Evolutionary conservation across 1,139 yeast species (phyloP).

Genomic region (Lizanozyma gosingica): DNA sequence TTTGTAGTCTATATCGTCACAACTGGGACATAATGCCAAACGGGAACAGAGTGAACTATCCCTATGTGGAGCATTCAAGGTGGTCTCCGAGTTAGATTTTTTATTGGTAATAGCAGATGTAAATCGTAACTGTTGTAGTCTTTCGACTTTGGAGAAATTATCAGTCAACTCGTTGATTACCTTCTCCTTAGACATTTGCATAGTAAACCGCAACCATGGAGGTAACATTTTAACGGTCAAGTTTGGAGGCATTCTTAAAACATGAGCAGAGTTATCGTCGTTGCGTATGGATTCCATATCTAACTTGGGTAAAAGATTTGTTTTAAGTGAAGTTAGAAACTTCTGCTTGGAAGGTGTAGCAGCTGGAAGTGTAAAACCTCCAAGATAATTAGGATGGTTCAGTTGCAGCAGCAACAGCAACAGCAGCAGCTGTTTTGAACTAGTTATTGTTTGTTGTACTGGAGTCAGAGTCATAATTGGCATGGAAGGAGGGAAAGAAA

Average conservation of each 20-base stretch:
- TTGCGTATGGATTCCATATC: not conserved
- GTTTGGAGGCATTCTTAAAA: not conserved
- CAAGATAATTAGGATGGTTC: not conserved
- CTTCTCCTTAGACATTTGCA: not conserved
- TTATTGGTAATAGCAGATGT: not conserved
- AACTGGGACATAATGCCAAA: slow-evolving; percentile 32
- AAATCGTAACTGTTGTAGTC: not conserved
- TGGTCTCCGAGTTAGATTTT: not conserved
- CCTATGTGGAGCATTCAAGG: not conserved
- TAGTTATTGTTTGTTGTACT: not conserved
- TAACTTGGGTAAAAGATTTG: not conserved
- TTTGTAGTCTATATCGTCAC: slow-evolving; percentile 34
- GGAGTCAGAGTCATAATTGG: not conserved
- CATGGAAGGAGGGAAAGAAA: not conserved
- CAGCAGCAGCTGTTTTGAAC: no score
- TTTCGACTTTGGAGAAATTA: not conserved
- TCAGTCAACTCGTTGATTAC: not conserved
- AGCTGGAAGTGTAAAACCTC: slow-evolving; percentile 10
- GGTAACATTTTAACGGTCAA: not conserved
- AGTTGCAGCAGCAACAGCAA: no score
- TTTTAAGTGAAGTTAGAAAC: slow-evolving; percentile 3
- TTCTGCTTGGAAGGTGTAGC: slow-evolving; percentile 9
- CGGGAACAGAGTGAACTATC: slow-evolving; percentile 29
- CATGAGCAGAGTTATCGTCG: not conserved
- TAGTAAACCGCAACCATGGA: not conserved